Percentiles rank a stretch among this genome's conserved stretches.
These are phyloP conservation scores for Leishmania mexicana DNA, from an alignment of 208 protist species.

Conservation along the genomic window DNA sequence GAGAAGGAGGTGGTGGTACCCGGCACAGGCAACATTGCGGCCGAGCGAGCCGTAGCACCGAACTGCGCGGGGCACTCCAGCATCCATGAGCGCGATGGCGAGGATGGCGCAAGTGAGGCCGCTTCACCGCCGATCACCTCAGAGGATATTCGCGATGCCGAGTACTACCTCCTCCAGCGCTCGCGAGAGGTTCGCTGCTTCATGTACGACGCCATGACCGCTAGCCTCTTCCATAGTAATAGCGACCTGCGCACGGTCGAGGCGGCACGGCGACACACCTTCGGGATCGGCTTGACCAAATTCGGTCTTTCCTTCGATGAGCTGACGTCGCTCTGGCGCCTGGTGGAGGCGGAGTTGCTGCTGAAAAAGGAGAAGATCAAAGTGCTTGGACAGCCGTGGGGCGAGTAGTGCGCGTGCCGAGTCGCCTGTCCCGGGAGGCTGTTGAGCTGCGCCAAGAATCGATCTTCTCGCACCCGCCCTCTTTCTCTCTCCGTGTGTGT, in stretches of 20 bases:
- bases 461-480: neutral
- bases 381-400: conserved; percentile 55
- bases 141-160: conserved; percentile 29
- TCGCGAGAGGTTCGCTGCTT: conserved; percentile 76
- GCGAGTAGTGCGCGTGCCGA: conserved; percentile 26
- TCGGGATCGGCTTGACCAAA: conserved; percentile 33
- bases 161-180: conserved; percentile 38
- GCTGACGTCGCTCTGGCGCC: conserved; percentile 55
- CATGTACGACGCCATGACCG: conserved; percentile 82
- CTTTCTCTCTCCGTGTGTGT: neutral
- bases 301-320: conserved; percentile 52
- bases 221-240: conserved; percentile 62
- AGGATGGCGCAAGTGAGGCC: neutral
- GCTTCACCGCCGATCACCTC: neutral
- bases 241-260: conserved; percentile 42
- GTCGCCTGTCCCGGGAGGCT: neutral
- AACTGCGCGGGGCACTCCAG: neutral
- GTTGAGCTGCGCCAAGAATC: neutral
- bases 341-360: conserved; percentile 64
- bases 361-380: conserved; percentile 72
- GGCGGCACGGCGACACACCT: conserved; percentile 43
- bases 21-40: neutral
- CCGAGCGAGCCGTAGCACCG: neutral
- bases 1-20: neutral
- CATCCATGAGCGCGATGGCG: neutral